These are phyloP conservation scores for Novymonas esmeraldas DNA, from an alignment of 208 protist genomes.

Conservation along the genomic window DNA sequence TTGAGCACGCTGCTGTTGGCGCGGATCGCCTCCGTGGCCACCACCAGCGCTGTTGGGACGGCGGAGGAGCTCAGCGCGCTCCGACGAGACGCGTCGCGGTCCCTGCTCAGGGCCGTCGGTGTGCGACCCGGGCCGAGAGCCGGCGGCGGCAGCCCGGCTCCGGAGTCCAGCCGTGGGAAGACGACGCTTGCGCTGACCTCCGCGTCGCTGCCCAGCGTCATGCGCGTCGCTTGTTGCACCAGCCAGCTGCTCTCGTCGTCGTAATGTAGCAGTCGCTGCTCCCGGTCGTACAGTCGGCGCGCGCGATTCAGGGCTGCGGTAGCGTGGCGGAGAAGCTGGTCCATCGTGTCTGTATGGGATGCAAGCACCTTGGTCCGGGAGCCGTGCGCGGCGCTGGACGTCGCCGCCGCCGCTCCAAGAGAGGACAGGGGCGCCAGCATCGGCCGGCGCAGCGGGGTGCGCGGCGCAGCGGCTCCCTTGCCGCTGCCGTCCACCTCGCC, in stretches of 20 bases:
- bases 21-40: background rate
- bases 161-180: no score
- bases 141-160: no score
- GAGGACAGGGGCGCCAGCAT: background rate
- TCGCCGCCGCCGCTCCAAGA: background rate
- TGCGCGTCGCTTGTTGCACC: background rate
- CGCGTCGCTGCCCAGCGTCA: background rate
- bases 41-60: conserved; percentile 5
- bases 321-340: conserved; percentile 30
- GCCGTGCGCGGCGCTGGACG: background rate
- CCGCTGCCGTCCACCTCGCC: background rate
- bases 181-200: conserved; percentile 25
- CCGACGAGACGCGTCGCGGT: background rate
- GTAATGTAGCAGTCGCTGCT: conserved; percentile 23
- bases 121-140: no score
- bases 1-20: background rate
- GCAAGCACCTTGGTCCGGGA: conserved; percentile 25
- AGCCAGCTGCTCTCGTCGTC: conserved; percentile 22
- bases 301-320: conserved; percentile 13
- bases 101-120: no score
- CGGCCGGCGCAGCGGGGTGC: conserved; percentile 13
- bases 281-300: conserved; percentile 18
- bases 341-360: conserved; percentile 25
- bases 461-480: background rate
- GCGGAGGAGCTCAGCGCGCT: background rate